Evolutionary conservation across 1,139 yeast species (phyloP).

Genomic region (Pichia sp.): DNA sequence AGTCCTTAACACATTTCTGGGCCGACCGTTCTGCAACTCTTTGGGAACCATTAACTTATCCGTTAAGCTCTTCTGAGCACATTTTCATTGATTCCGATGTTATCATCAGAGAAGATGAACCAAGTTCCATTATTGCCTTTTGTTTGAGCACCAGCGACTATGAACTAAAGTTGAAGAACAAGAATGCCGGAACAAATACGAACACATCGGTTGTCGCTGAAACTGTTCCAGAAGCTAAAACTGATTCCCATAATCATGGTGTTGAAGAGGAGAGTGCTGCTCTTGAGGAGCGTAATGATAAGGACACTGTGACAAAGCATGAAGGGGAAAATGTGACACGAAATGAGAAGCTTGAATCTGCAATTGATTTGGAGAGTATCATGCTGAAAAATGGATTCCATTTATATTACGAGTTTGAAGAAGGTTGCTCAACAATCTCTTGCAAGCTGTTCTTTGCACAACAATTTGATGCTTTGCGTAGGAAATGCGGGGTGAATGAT

Average conservation of each 20-base stretch:
- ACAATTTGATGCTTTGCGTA: conserved; percentile 90
- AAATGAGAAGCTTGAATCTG: neutral
- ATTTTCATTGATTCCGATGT: conserved; percentile 92
- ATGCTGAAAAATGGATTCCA: conserved; percentile 86
- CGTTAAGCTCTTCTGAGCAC: conserved; percentile 74
- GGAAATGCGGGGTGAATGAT: conserved; percentile 71
- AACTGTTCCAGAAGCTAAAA: neutral
- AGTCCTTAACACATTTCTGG: conserved; percentile 88
- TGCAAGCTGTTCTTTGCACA: conserved; percentile 95
- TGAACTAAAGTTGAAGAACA: conserved; percentile 26
- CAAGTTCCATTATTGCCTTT: conserved; percentile 88
- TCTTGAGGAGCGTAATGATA: neutral
- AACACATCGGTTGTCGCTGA: neutral
- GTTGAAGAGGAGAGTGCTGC: neutral
- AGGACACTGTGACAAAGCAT: neutral
- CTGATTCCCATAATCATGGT: neutral
- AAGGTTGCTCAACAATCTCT: conserved; percentile 72
- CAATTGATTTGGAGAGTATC: conserved; percentile 42
- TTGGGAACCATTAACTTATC: conserved; percentile 90
- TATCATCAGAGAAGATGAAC: conserved; percentile 93
- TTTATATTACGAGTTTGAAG: conserved; percentile 83
- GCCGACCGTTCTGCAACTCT: conserved; percentile 94
- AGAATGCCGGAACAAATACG: neutral
- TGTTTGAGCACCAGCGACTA: conserved; percentile 84
- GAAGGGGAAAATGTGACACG: neutral